Evolutionary conservation across 495 filamentous ascomycete genomes (phyloP), one percentile per base, ranked within the genome.

Genomic region (Elaphomyces granulatus): DNA sequence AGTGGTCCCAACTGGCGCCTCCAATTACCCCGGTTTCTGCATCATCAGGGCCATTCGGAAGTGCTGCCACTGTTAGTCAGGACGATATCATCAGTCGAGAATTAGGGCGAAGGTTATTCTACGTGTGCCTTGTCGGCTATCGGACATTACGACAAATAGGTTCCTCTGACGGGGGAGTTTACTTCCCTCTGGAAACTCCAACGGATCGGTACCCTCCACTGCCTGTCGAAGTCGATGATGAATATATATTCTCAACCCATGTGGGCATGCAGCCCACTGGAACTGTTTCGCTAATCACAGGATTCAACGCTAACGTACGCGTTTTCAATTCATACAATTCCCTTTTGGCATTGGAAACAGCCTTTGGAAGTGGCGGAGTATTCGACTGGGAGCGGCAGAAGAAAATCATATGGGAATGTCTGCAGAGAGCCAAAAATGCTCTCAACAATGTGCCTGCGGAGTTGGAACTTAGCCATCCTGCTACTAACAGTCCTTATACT

Each of bases 121-220:
- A 83, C 72, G 71, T 75, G 15, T 67, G 81, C 45, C 70, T 87
- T 35, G 71, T 82, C 4, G 75, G 75, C 3, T 67, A 78, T 37
- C 63, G 72, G 60, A 73, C 61, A 23, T 49, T 66, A 50, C 73
- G 80, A 41, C 83, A 88, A 48, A 55, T 87, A 18, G 83, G 81
- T 3, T 72, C 70, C 8, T 64, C 68, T 0, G 75, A 77, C 34
- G 71, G 68, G 32, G 77, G 78, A 38, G 55, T 82, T 9, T 59
- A 75, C 10, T 66, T 90, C 7, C 72, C 78, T 21, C 81, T 83
- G 2, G 72, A 75, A 17, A 90, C 83, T 0, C 70, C 75, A 3
- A 72, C 64, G 15, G 73, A 83, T 19, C 80, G 76, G 3, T 87
- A 87, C 53, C 85, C 86, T 1, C 82, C 83, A n/a, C 59, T 84